Percentiles rank a stretch among this genome's conserved stretches.
Evolutionary conservation across 2,329 filamentous ascomycete genomes (phyloP).

Genomic region (Nothophaeocryptopus gaeumannii): DNA sequence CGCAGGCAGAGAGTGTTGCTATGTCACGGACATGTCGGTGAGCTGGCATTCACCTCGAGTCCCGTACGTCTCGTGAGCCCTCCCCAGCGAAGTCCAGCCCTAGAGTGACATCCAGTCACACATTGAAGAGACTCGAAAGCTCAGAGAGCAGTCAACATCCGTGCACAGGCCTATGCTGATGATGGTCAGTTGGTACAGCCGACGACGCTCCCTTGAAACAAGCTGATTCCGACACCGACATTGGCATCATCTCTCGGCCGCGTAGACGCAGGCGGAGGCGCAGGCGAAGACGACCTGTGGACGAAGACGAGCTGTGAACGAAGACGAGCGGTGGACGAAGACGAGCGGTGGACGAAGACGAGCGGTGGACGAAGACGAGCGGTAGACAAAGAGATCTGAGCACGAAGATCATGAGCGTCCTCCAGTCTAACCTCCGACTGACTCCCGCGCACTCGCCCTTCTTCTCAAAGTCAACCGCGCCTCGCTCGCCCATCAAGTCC

Average conservation of each 20-base stretch:
- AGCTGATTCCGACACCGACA: too few species aligned
- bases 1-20: neutral
- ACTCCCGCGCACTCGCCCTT: constrained; percentile 75
- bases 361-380: neutral
- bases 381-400: neutral
- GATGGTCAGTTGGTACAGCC: constrained; percentile 12
- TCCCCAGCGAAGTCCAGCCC: too few species aligned
- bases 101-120: too few species aligned
- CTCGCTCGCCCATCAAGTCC: constrained; percentile 60
- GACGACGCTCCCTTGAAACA: constrained; percentile 18
- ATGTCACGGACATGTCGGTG: neutral
- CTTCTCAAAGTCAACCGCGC: constrained; percentile 53
- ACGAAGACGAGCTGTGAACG: too few species aligned
- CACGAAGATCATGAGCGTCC: constrained; percentile 19
- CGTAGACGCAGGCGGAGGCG: neutral
- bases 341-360: too few species aligned
- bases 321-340: too few species aligned
- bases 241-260: too few species aligned
- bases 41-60: constrained; percentile 18
- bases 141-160: neutral
- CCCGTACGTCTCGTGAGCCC: constrained; percentile 9
- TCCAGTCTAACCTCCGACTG: constrained; percentile 36
- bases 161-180: neutral
- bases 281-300: neutral
- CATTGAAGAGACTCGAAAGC: too few species aligned